These are phyloP conservation scores for Gossypium lobatum DNA, from an alignment of 441 rosid genomes.

Conservation along the genomic window DNA sequence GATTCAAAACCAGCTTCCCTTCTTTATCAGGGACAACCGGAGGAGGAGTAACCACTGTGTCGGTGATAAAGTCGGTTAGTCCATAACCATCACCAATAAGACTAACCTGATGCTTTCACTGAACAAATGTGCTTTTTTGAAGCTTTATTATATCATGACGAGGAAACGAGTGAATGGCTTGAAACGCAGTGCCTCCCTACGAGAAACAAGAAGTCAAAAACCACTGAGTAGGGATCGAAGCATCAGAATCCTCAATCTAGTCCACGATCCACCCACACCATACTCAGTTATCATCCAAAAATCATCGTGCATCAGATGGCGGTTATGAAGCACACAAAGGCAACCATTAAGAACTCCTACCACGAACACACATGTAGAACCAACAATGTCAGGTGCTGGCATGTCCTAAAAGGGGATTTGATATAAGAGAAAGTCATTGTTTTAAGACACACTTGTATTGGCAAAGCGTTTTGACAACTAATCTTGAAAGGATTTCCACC, in stretches of 20 bases:
- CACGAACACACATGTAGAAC: constrained; percentile 15
- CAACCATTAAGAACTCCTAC: constrained; percentile 24
- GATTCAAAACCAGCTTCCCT: no score
- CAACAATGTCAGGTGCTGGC: not conserved
- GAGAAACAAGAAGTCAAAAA: no score
- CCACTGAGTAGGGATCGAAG: constrained; percentile 2
- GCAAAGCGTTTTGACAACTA: constrained; percentile 30
- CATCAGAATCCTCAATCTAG: constrained; percentile 2
- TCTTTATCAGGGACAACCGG: no score
- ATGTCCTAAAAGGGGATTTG: constrained; percentile 14
- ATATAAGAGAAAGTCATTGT: constrained; percentile 24
- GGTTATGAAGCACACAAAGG: constrained; percentile 27
- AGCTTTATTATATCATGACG: no score
- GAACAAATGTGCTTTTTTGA: no score
- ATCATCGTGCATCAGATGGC: constrained; percentile 25
- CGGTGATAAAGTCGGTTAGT: no score
- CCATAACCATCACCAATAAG: no score
- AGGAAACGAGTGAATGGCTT: no score
- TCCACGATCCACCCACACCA: constrained; percentile 32
- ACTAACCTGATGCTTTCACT: no score
- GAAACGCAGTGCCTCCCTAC: no score
- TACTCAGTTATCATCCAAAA: constrained; percentile 37
- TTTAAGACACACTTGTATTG: constrained; percentile 43
- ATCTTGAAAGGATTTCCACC: constrained; percentile 30
- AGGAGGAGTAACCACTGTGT: no score